These are phyloP conservation scores for Zopfia rhizophila DNA, from an alignment of 2,329 filamentous ascomycete genomes.

Conservation along the genomic window DNA sequence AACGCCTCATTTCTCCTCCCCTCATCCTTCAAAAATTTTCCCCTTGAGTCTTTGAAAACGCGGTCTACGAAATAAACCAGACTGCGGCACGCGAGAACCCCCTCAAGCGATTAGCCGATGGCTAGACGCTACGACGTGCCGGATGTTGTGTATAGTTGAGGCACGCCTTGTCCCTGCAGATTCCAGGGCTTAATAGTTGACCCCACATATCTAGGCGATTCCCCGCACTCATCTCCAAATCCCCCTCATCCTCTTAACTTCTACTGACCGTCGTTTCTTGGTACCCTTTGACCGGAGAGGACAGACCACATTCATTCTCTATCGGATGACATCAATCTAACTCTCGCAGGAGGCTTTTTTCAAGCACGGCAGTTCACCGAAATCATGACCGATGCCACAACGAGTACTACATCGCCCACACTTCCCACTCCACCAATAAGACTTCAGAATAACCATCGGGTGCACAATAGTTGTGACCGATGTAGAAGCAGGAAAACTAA, in stretches of 20 bases:
- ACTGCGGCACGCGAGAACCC: no score
- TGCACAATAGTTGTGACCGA: constrained; percentile 50
- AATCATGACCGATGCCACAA: constrained; percentile 41
- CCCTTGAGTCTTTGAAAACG: no score
- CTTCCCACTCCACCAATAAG: constrained; percentile 25
- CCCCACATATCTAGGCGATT: constrained; percentile 30
- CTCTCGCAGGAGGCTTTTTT: constrained; percentile 11
- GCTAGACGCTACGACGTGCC: no score
- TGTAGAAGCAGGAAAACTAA: constrained; percentile 52
- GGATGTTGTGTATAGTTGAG: no score
- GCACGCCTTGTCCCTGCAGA: no score
- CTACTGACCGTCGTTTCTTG: constrained; percentile 12
- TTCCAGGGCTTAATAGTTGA: constrained; percentile 20
- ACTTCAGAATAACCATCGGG: constrained; percentile 42
- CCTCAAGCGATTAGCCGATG: no score
- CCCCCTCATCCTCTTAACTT: constrained; percentile 16
- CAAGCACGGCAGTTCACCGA: constrained; percentile 16
- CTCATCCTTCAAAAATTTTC: no score
- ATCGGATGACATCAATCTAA: constrained; percentile 32
- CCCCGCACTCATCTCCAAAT: constrained; percentile 27
- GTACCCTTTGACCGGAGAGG: no score
- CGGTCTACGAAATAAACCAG: no score
- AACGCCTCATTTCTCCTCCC: no score
- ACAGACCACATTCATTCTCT: constrained; percentile 20
- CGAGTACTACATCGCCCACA: constrained; percentile 26